phyloP scores from a whole-genome alignment of 2,329 filamentous ascomycete genomes.

The Knufia petricola region DNA sequence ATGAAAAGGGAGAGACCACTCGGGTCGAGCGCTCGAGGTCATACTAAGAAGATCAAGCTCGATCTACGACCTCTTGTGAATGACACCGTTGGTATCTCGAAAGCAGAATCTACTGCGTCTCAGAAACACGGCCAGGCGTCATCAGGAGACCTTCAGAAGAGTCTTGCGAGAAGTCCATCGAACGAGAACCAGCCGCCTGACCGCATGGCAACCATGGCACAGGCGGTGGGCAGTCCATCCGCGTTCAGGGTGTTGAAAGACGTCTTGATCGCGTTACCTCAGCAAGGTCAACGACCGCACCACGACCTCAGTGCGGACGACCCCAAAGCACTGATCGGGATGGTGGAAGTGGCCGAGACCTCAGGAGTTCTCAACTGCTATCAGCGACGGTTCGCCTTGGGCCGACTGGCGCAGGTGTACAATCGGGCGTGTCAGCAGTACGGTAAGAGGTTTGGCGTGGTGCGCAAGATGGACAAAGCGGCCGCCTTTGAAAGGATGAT shows the following conservation, averaged over 20 bases:
- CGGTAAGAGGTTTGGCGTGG: neutral
- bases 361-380: constrained; percentile 1
- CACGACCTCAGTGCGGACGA: neutral
- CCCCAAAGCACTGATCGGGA: constrained; percentile 1
- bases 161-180: neutral
- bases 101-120: neutral
- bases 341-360: neutral
- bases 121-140: neutral
- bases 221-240: constrained; percentile 2
- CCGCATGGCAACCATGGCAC: neutral
- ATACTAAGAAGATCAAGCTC: constrained; percentile 2
- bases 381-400: neutral
- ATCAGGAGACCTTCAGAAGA: neutral
- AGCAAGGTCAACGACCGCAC: neutral
- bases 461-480: constrained; percentile 3
- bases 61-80: neutral
- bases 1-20: neutral
- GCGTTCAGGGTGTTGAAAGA: neutral
- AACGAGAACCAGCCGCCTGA: neutral
- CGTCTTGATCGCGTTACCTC: constrained; percentile 1
- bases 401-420: neutral
- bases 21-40: neutral
- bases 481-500: neutral
- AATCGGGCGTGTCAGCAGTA: constrained; percentile 1
- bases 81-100: neutral